Evolutionary conservation across 208 protist genomes (phyloP), one percentile per base, ranked within the genome.

Genomic region (Leishmania martiniquensis): DNA sequence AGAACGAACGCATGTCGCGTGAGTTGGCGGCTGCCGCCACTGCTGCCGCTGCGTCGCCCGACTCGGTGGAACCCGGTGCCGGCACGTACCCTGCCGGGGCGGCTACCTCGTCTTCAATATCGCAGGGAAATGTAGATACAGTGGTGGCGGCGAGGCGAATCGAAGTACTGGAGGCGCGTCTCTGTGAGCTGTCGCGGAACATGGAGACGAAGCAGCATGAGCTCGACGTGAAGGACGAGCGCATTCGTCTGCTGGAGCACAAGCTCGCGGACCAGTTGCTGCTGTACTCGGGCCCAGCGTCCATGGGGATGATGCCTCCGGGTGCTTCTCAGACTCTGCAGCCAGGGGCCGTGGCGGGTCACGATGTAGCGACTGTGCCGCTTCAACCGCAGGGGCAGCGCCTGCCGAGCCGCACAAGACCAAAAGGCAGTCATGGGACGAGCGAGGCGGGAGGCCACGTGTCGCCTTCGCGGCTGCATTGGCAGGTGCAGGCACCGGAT

Each of bases 171-270:
- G 87, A 95, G 71, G 49, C 71, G 29, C 82, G 83, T 0, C 77
- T 95, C 25, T 62, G 68, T 25, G 78, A 92, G 62, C 82, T 91
- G 54, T 66, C 77, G 9, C 72, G 68, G 20, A 67, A 75, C 45
- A 72, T 95, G 25, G 87, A 91, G 71, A 73, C 78, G 47, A 84
- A 84, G 66, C 74, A 84, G 44, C 77, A 44, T 7, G 89, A 93
- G 59, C 55, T 94, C 42, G 84, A 83, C 37, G 70, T 63, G 10
- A 88, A 93, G 47, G 89, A 95, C 37, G 88, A 93, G 75, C 88
- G 93, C n/a, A 90, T 95, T 72, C 91, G 91, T 1, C 84, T 94
- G 77, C 82, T 97, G 32, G 89, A 97, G 62, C 85, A 91, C 75
- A 91, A 87, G n/a, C 87, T 97, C 9, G 93, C 86, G 2, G 89